Conservation (phyloP, 2,329 filamentous ascomycete species). For the Fusarium sp. region DNA sequence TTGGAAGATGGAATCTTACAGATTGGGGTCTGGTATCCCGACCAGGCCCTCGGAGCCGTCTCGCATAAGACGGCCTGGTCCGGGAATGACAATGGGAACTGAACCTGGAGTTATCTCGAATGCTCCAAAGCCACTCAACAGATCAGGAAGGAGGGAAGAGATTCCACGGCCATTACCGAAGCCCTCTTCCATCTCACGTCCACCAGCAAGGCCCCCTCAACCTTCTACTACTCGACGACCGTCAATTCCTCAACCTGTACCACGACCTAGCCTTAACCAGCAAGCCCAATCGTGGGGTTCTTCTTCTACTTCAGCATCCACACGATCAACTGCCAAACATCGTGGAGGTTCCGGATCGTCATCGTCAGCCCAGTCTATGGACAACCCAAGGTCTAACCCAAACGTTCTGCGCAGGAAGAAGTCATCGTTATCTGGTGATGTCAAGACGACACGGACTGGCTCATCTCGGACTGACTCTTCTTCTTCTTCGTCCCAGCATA, state of each 20-base stretch:
- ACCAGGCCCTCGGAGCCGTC: slow-evolving; percentile 52
- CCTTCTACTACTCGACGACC: slow-evolving; percentile 37
- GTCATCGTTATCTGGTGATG: slow-evolving; percentile 56
- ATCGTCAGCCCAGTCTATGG: slow-evolving; percentile 49
- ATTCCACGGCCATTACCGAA: slow-evolving; percentile 29
- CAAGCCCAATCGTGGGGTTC: slow-evolving; percentile 58
- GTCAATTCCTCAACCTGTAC: slow-evolving; percentile 39
- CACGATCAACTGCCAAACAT: slow-evolving; percentile 46
- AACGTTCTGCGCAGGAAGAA: slow-evolving; percentile 63
- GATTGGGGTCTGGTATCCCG: slow-evolving; percentile 54
- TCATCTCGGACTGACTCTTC: slow-evolving; percentile 55
- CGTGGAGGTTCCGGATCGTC: slow-evolving; percentile 49
- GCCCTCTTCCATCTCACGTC: slow-evolving; percentile 28
- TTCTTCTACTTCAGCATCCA: slow-evolving; percentile 48
- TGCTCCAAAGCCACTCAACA: slow-evolving; percentile 40
- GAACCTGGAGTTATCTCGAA: slow-evolving; percentile 33
- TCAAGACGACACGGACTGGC: slow-evolving; percentile 47
- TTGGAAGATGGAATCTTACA: slow-evolving; percentile 57
- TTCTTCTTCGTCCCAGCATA: slow-evolving; percentile 56
- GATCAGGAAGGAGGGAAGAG: slow-evolving; percentile 38
- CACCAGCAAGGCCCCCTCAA: slow-evolving; percentile 39
- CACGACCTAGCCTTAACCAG: slow-evolving; percentile 48
- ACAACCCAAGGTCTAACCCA: slow-evolving; percentile 49
- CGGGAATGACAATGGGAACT: slow-evolving; percentile 1
- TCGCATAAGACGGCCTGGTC: slow-evolving; percentile 44